Evolutionary conservation across 192 early-diverging fungal genomes (phyloP), one percentile per base, ranked within the genome.

Genomic region (Podila minutissima): DNA sequence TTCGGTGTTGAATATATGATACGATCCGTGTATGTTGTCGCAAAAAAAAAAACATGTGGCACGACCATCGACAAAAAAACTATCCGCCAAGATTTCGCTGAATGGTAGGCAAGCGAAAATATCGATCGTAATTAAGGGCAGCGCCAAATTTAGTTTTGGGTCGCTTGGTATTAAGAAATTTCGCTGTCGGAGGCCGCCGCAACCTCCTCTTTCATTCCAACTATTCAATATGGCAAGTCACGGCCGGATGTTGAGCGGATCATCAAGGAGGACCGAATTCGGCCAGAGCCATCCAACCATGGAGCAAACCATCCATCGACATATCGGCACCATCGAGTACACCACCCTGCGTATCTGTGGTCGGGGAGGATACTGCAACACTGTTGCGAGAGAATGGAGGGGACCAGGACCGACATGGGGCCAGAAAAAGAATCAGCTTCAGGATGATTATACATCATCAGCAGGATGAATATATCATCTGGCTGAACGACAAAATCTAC

Each of bases 221-320:
- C 24, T 55, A 55, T 55, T 55, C 53, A 55, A 55, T 22, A 55
- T 55, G 53, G 53, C 53, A 55, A 55, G 53, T 55, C 53, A 55
- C 53, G 53, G 53, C 53, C 53, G 20, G 53, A 55, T 55, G 53
- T 24, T 24, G 53, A 55, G 7, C 50, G 20, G n/a, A 53, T 53
- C n/a, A 37, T 37, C 50, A 53, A 26, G 53, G n/a, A 55, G n/a
- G 5, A 20, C n/a, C 8, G 9, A 55, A 55, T 22, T 55, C 24
- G 20, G 35, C 35, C 22, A 55, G 41, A 46, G 41, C 13, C 53
- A 55, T 55, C 53, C 53, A 26, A 55, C n/a, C 53, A 22, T 22
- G 20, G 20, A 55, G 20, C 53, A 55, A 24, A 55, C 53, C 53
- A 55, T 55, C 53, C 53, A 55, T 55, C 53, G 22, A 55, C 53